Percentiles rank a stretch among this genome's conserved stretches.
Evolutionary conservation across 805 yeast species (phyloP).

Genomic region (Suhomyces sp.): DNA sequence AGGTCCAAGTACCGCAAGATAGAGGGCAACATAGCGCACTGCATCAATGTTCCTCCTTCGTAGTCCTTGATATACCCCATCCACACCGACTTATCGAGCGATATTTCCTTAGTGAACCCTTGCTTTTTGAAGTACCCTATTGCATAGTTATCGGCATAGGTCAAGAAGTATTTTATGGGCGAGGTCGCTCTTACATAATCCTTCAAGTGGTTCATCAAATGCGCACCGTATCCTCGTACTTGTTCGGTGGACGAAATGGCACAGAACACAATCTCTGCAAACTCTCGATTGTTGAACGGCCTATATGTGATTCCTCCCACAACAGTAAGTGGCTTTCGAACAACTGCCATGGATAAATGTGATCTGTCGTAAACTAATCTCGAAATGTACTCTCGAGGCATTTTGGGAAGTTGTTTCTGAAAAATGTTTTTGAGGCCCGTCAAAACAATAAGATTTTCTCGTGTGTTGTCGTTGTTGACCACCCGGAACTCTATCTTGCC

Average conservation of each 20-base stretch:
- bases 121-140: conserved; percentile 98
- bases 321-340: conserved; percentile 87
- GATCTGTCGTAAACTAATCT: conserved; percentile 91
- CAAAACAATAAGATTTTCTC: conserved; percentile 83
- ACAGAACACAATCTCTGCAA: conserved; percentile 98
- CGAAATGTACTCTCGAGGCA: conserved; percentile 97
- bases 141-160: conserved; percentile 98
- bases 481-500: conserved; percentile 94
- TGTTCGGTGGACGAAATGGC: conserved; percentile 97
- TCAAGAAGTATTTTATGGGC: conserved; percentile 78
- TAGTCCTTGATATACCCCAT: conserved; percentile 98
- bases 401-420: conserved; percentile 95
- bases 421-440: conserved; percentile 95
- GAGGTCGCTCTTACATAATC: conserved; percentile 91
- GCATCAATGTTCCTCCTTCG: conserved; percentile 99
- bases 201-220: conserved; percentile 94
- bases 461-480: conserved; percentile 89
- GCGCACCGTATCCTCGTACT: conserved; percentile 98
- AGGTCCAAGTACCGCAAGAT: conserved; percentile 81
- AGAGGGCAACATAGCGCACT: conserved; percentile 88
- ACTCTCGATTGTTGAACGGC: conserved; percentile 85
- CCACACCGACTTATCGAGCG: conserved; percentile 85
- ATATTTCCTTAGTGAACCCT: conserved; percentile 93
- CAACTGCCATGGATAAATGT: conserved; percentile 94
- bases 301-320: conserved; percentile 97